Base-by-base conservation (phyloP, 192 early-diverging fungal genomes). In the Spinellus fusiger region DNA sequence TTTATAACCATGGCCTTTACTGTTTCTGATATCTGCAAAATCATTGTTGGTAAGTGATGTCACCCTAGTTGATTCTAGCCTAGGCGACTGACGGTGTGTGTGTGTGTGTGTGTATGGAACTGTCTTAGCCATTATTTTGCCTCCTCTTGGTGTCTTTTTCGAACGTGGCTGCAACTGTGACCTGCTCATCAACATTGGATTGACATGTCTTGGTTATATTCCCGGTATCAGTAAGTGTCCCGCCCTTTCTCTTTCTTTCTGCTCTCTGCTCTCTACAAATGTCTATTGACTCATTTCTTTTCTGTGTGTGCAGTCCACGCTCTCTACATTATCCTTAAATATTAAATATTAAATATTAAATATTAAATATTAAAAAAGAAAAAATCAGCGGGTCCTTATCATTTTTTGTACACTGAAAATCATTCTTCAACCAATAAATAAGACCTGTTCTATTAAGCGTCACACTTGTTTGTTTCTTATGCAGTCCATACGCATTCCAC, bases 181-280 rank as follows among this genome's bases (percentile, higher is more conserved):
- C 49, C 61, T 87, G 5, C 33, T 82, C 20, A 84, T 89, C 49
- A 88, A 89, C 74, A 73, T 88, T 51, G 59, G 58, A 23, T 73
- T 89, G 56, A 86, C 86, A 0, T 67, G 88, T 59, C 73, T 89
- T n/a, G 84, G 84, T 18, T 82, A 61, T 48, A 38, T 89, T 25
- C 85, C 85, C 3, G 87, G 86, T 44, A 77, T 86, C 29, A 61
- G 71, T 73, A 64, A 66, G 65, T 66, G 18, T 9, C 1, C 27
- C 25, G n/a, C 25, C 5, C 18, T 26, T 54, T 16, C 28, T 3
- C 7, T 3, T 9, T 5, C 13, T 16, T 7, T 20, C 3, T 40
- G 18, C 23, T 6, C 48, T 49, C 8, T 22, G 7, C 48, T 49
- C 5, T 25, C 48, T 49, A 22, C 18, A 28, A 15, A 23, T n/a